A percentile compares a stretch with the other conserved stretches of the same genome.
phyloP scores from a whole-genome alignment of 352 stramenopile species.

The Albugo laibachii region DNA sequence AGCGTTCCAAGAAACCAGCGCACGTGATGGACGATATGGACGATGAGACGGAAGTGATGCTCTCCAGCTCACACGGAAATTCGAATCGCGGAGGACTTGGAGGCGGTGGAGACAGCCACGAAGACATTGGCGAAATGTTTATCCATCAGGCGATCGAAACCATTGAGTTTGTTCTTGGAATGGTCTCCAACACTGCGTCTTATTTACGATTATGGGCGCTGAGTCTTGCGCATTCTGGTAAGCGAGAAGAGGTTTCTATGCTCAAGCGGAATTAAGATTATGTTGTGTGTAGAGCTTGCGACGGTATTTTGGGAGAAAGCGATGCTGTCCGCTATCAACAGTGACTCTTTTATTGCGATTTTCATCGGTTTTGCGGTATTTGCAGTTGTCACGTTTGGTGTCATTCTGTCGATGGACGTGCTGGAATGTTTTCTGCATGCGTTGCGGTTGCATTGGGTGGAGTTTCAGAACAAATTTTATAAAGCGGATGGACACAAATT shows the following conservation, averaged over 20 bases:
- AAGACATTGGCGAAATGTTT: constrained; percentile 92
- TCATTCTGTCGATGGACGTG: constrained; percentile 98
- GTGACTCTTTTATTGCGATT: constrained; percentile 90
- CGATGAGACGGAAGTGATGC: constrained; percentile 35
- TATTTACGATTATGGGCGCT: constrained; percentile 99
- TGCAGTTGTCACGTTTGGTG: constrained; percentile 89
- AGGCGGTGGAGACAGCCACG: constrained; percentile 50
- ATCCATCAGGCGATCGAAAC: constrained; percentile 99
- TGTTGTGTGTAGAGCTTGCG: constrained; percentile 27
- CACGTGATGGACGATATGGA: constrained; percentile 71
- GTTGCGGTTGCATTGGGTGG: constrained; percentile 97
- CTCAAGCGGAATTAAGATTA: not conserved
- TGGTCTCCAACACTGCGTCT: constrained; percentile 98
- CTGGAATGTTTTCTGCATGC: constrained; percentile 99
- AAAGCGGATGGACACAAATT: constrained; percentile 95
- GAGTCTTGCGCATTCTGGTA: constrained; percentile 92
- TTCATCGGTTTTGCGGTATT: constrained; percentile 90
- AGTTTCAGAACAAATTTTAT: constrained; percentile 99
- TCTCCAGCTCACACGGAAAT: constrained; percentile 15
- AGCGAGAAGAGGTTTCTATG: constrained; percentile 9
- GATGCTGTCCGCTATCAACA: constrained; percentile 95
- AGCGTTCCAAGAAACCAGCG: constrained; percentile 19
- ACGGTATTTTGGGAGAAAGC: constrained; percentile 97
- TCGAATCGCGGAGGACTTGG: constrained; percentile 18
- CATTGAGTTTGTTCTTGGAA: constrained; percentile 98